Percentiles rank a stretch among this genome's conserved stretches.
Conservation (phyloP, 306 rosid genomes). For the Rubus parviflorus region DNA sequence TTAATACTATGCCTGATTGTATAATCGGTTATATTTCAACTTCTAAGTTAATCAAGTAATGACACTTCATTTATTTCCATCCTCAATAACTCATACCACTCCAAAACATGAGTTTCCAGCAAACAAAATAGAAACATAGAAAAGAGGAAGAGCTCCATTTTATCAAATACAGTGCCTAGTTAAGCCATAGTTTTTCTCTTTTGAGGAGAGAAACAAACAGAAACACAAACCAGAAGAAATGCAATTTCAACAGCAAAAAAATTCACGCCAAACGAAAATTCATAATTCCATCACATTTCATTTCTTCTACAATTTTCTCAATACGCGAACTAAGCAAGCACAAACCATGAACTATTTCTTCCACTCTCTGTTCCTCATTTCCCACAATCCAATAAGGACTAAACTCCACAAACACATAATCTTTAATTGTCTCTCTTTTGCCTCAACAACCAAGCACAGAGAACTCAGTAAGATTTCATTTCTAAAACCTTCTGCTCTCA, state of each 20-base stretch:
- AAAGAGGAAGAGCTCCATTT: neutral
- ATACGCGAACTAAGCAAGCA: neutral
- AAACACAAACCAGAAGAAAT: neutral
- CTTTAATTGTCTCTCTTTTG: neutral
- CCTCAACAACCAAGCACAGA: neutral
- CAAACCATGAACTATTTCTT: conserved; percentile 1
- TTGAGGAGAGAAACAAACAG: neutral
- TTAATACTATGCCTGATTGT: neutral
- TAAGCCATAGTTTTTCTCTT: neutral
- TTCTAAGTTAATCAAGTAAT: neutral
- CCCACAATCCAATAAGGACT: neutral
- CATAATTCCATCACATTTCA: conserved; percentile 12
- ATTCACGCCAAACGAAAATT: neutral
- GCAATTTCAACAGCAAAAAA: neutral
- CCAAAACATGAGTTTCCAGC: neutral
- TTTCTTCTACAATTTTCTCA: conserved; percentile 1
- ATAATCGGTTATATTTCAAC: neutral
- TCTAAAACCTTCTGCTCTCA: neutral
- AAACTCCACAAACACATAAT: neutral
- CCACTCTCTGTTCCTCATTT: conserved; percentile 9
- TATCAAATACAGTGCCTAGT: neutral
- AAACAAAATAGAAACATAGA: neutral
- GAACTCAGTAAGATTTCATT: neutral
- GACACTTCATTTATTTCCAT: neutral
- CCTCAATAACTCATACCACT: neutral